Percentiles rank a stretch among this genome's conserved stretches.
Evolutionary conservation across 306 rosid species (phyloP).

Genomic region (Prunus salicina): DNA sequence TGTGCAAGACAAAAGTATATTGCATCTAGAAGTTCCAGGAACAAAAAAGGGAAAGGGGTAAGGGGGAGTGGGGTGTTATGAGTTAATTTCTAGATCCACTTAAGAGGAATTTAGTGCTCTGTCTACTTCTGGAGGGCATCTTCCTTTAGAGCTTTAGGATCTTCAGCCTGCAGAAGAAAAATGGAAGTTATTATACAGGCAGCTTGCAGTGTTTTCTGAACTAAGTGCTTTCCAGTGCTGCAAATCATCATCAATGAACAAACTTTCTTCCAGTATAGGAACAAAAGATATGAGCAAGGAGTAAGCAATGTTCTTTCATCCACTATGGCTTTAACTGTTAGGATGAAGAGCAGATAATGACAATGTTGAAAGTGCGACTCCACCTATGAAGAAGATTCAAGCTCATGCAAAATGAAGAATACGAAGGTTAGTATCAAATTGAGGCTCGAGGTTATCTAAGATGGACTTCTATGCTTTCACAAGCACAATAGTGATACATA

Average conservation of each 20-base stretch:
- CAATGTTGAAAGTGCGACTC: neutral
- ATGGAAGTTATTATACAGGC: neutral
- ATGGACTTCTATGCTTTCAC: neutral
- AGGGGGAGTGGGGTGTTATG: neutral
- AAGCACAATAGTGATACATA: neutral
- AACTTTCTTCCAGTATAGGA: neutral
- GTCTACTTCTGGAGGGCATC: conserved; percentile 10
- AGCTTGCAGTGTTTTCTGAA: neutral
- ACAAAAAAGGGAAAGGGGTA: neutral
- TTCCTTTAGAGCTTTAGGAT: conserved; percentile 35
- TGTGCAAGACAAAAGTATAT: conserved; percentile 8
- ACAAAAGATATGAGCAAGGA: neutral
- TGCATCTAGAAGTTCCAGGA: conserved; percentile 3
- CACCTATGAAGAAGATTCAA: neutral
- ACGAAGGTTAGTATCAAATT: conserved; percentile 1
- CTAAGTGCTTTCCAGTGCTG: neutral
- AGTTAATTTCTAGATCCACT: conserved; percentile 21
- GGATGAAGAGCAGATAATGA: neutral
- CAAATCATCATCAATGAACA: neutral
- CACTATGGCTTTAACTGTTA: too few relatives aligned
- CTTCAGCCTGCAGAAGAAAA: conserved; percentile 42
- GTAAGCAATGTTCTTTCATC: neutral
- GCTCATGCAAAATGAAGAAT: neutral
- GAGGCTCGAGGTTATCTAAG: neutral
- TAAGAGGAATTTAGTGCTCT: conserved; percentile 10